phyloP scores from a whole-genome alignment of 805 yeast genomes.

The Yamadazyma paraphyllophila region DNA sequence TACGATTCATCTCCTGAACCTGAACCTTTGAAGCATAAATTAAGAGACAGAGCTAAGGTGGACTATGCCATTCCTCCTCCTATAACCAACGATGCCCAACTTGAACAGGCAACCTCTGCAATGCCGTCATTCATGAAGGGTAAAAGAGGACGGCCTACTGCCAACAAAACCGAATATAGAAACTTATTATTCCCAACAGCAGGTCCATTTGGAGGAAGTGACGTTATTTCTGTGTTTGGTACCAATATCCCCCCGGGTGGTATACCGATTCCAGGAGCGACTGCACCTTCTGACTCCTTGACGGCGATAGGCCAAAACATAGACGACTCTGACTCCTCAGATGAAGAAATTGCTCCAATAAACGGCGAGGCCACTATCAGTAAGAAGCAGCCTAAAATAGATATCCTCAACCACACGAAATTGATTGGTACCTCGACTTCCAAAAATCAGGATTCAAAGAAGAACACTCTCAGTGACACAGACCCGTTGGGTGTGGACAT shows the following conservation, averaged over 20 bases:
- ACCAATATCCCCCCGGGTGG: conserved; percentile 56
- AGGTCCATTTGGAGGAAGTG: conserved; percentile 98
- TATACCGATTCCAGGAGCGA: conserved; percentile 35
- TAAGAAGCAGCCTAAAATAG: conserved; percentile 24
- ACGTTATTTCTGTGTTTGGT: conserved; percentile 81
- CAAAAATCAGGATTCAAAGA: conserved; percentile 47
- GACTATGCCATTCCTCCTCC: conserved; percentile 88
- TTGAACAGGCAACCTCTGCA: conserved; percentile 15
- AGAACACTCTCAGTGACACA: conserved; percentile 71
- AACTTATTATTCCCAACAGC: conserved; percentile 86
- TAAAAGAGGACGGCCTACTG: conserved; percentile 37
- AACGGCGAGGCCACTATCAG: conserved; percentile 39
- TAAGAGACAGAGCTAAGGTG: conserved; percentile 55
- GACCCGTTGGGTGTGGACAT: conserved; percentile 92
- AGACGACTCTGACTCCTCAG: conserved; percentile 61
- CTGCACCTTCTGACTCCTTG: conserved; percentile 14
- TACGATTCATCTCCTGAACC: conserved; percentile 57
- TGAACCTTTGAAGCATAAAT: conserved; percentile 42
- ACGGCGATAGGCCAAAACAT: conserved; percentile 34
- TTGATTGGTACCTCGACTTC: conserved; percentile 32
- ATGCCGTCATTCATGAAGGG: conserved; percentile 27
- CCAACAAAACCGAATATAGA: conserved; percentile 45
- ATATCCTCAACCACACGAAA: conserved; percentile 23
- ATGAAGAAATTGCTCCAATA: conserved; percentile 53
- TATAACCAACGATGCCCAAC: conserved; percentile 41